These are phyloP conservation scores for Cyclotella distinguenda DNA, from an alignment of 108 stramenopile genomes.

Conservation along the genomic window DNA sequence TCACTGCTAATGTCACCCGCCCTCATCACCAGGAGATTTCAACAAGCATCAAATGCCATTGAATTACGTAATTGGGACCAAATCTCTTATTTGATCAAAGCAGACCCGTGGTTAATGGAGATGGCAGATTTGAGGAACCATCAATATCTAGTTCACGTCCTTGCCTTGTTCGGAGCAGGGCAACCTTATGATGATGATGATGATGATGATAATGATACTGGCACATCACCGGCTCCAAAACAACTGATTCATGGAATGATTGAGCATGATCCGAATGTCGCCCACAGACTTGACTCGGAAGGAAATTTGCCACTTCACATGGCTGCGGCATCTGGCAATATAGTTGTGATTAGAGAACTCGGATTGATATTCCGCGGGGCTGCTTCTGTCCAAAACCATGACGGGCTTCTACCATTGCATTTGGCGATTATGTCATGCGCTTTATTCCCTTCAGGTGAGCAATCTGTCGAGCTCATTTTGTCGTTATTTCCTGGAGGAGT, in stretches of 20 bases:
- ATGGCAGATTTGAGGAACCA: slow-evolving; percentile 84
- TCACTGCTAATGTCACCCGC: slow-evolving; percentile 78
- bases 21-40: slow-evolving; percentile 71
- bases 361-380: slow-evolving; percentile 72
- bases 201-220: slow-evolving; percentile 10
- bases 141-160: slow-evolving; percentile 77
- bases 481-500: slow-evolving; percentile 69
- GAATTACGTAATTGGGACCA: slow-evolving; percentile 79
- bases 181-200: slow-evolving; percentile 20
- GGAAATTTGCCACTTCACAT: slow-evolving; percentile 88
- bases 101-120: slow-evolving; percentile 85
- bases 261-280: slow-evolving; percentile 64
- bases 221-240: slow-evolving; percentile 44
- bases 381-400: slow-evolving; percentile 85
- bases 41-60: slow-evolving; percentile 80
- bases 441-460: slow-evolving; percentile 25
- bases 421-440: slow-evolving; percentile 65
- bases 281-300: slow-evolving; percentile 79
- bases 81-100: slow-evolving; percentile 68
- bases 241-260: slow-evolving; percentile 60
- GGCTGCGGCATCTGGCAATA: slow-evolving; percentile 74
- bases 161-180: slow-evolving; percentile 70
- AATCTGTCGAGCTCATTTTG: slow-evolving; percentile 46
- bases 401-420: slow-evolving; percentile 82
- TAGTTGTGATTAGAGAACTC: slow-evolving; percentile 73